A percentile compares a stretch with the other conserved stretches of the same genome.
phyloP scores from a whole-genome alignment of 1,284 basidiomycete species.

The Ustilago vetiveriae region DNA sequence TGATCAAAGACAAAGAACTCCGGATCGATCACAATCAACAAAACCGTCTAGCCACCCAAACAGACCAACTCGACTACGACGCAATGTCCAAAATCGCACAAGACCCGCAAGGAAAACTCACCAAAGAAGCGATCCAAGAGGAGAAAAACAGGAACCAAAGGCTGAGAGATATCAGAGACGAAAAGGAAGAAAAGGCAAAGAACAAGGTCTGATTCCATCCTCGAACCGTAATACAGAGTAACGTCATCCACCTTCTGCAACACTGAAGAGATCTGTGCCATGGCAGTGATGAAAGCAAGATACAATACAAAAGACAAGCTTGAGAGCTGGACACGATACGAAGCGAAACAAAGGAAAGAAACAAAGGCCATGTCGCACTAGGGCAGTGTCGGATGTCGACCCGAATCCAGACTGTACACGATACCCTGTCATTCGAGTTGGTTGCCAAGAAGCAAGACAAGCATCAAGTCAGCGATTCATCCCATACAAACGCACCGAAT shows the following conservation, averaged over 20 bases:
- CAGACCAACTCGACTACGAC: constrained; percentile 35
- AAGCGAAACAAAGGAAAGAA: too few relatives aligned
- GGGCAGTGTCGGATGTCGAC: constrained; percentile 49
- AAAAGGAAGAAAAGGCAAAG: constrained; percentile 34
- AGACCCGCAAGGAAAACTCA: constrained; percentile 39
- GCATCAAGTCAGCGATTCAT: too few relatives aligned
- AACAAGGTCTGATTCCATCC: constrained; percentile 13
- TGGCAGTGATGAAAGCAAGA: too few relatives aligned
- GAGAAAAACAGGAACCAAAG: constrained; percentile 14
- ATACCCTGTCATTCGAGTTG: constrained; percentile 52
- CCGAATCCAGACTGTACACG: constrained; percentile 58
- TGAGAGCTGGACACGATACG: too few relatives aligned
- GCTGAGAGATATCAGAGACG: constrained; percentile 14
- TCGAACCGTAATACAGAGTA: too few relatives aligned
- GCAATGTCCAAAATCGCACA: constrained; percentile 33
- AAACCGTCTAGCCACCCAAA: constrained; percentile 23
- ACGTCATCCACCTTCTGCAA: too few relatives aligned
- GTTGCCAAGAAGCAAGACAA: too few relatives aligned
- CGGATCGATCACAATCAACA: constrained; percentile 25
- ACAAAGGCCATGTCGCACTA: constrained; percentile 2
- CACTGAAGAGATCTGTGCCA: too few relatives aligned
- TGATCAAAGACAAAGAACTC: constrained; percentile 39
- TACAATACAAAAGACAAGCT: too few relatives aligned
- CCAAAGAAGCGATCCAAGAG: constrained; percentile 33
- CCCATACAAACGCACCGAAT: too few relatives aligned